Percentiles rank a stretch among this genome's conserved stretches.
Conservation (phyloP, 495 filamentous ascomycete genomes). For the Beverwykella pulmonaria region DNA sequence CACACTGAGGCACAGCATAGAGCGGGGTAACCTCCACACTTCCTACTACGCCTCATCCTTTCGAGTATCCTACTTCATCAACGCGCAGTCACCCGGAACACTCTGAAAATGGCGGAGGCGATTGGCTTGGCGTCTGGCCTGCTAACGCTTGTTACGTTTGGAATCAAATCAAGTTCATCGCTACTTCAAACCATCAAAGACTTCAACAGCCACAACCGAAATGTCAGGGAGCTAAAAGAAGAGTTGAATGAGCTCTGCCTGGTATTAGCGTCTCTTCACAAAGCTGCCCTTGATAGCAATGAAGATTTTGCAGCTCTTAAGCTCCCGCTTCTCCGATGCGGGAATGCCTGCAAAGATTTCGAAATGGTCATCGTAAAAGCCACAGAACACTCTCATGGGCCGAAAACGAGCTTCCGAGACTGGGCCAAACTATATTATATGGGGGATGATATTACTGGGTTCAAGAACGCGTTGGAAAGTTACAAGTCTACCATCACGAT, state of each 20-base stretch:
- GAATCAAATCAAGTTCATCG: conserved; percentile 48
- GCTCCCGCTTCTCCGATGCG: conserved; percentile 41
- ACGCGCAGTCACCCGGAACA: too few species aligned
- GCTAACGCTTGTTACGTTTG: conserved; percentile 45
- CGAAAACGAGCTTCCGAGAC: conserved; percentile 43
- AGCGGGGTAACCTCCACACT: too few species aligned
- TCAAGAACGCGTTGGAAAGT: neutral
- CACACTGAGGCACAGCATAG: too few species aligned
- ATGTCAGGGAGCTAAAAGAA: conserved; percentile 48
- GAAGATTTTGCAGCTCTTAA: neutral
- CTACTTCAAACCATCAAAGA: conserved; percentile 50
- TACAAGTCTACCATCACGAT: conserved; percentile 11
- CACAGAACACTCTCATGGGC: conserved; percentile 32
- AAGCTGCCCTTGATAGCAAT: neutral
- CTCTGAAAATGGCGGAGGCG: conserved; percentile 42
- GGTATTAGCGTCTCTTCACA: neutral
- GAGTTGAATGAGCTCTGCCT: conserved; percentile 47
- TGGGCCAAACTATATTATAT: conserved; percentile 45
- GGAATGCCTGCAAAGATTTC: conserved; percentile 44
- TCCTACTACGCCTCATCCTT: too few species aligned
- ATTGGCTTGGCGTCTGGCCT: conserved; percentile 43
- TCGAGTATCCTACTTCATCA: too few species aligned
- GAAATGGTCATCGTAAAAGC: conserved; percentile 39
- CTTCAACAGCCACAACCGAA: conserved; percentile 47
- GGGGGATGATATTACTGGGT: conserved; percentile 39